Evolutionary conservation across 305 asterid genomes (phyloP).

Genomic region (Rubia tinctorum): DNA sequence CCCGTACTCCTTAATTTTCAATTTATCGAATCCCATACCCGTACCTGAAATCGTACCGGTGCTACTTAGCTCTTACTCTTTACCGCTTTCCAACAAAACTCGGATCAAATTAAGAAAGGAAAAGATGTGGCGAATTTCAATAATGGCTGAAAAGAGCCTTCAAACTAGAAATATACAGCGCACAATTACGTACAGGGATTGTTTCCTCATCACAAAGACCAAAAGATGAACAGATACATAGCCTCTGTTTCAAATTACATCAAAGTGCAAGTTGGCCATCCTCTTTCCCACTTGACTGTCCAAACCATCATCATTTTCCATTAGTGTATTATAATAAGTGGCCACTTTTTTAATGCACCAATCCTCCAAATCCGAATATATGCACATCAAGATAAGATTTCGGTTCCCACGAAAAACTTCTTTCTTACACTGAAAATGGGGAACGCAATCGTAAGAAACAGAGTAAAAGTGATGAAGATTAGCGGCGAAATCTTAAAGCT

Average conservation of each 20-base stretch:
- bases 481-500: slow-evolving; percentile 58
- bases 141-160: too few species aligned
- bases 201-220: not conserved
- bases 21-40: too few species aligned
- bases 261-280: not conserved
- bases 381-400: not conserved
- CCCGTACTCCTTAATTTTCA: too few species aligned
- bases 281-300: slow-evolving; percentile 27
- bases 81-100: not conserved
- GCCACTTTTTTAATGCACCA: slow-evolving; percentile 14
- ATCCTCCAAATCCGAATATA: not conserved
- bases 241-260: not conserved
- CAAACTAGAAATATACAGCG: too few species aligned
- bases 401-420: not conserved
- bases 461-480: slow-evolving; percentile 56
- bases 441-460: slow-evolving; percentile 41
- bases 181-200: not conserved
- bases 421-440: slow-evolving; percentile 37
- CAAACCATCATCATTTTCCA: slow-evolving; percentile 11
- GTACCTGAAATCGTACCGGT: too few species aligned
- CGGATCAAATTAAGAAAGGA: not conserved
- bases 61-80: too few species aligned
- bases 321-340: slow-evolving; percentile 11
- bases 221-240: not conserved
- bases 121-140: too few species aligned